Conservation (phyloP, 2,329 filamentous ascomycete species). For the Neonectria hederae region DNA sequence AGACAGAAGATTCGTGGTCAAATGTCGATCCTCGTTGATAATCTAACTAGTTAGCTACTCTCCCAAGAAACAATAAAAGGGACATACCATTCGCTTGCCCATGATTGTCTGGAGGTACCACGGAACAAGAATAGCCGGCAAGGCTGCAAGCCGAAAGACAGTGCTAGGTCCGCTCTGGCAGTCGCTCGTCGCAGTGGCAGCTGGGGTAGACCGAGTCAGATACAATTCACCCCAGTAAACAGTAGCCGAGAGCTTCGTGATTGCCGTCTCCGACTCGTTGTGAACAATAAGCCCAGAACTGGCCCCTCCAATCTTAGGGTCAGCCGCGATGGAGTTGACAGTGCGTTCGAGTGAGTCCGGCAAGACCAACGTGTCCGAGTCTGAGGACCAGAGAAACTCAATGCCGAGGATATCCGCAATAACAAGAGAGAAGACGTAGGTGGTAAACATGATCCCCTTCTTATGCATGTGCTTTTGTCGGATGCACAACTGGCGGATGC, state of each 20-base stretch:
- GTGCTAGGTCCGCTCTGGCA: conserved; percentile 41
- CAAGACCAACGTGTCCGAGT: conserved; percentile 38
- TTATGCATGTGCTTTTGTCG: conserved; percentile 40
- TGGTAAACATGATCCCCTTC: conserved; percentile 42
- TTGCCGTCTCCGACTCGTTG: conserved; percentile 31
- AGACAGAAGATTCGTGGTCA: conserved; percentile 39
- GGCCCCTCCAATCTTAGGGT: conserved; percentile 36
- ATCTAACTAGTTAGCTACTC: conserved; percentile 23
- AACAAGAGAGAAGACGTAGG: conserved; percentile 38
- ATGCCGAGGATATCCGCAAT: conserved; percentile 37
- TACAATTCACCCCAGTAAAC: conserved; percentile 42
- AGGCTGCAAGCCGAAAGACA: conserved; percentile 33
- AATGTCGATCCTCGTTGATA: conserved; percentile 40
- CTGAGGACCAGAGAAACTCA: conserved; percentile 41
- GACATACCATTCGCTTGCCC: conserved; percentile 38
- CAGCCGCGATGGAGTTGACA: conserved; percentile 32
- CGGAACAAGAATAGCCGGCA: conserved; percentile 37
- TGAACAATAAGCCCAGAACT: conserved; percentile 39
- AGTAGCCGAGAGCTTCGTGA: conserved; percentile 35
- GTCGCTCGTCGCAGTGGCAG: conserved; percentile 37
- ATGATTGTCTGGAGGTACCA: conserved; percentile 39
- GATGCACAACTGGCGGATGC: conserved; percentile 34
- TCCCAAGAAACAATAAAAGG: neutral
- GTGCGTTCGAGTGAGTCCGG: conserved; percentile 33
- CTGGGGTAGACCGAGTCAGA: conserved; percentile 36